Evolutionary conservation across 805 yeast genomes (phyloP), one percentile per base, ranked within the genome.

Genomic region (Nakazawaea laoshanensis): DNA sequence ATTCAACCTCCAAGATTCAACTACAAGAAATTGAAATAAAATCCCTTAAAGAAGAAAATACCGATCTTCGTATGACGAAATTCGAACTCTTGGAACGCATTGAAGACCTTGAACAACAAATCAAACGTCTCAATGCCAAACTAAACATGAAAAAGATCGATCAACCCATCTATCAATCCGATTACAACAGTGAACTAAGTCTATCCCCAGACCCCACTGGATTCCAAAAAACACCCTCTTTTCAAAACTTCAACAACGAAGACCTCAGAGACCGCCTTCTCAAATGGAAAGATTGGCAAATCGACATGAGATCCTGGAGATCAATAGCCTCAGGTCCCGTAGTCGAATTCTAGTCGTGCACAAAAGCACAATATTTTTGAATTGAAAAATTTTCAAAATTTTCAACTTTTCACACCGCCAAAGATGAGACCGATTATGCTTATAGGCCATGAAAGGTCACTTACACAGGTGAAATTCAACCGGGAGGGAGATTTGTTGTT

Each of bases 361-460:
- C n/a, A n/a, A n/a, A n/a, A n/a, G n/a, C n/a, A n/a, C n/a, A n/a
- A n/a, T n/a, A n/a, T n/a, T n/a, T n/a, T n/a, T n/a, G n/a, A n/a
- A n/a, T n/a, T n/a, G n/a, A n/a, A n/a, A n/a, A n/a, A n/a, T n/a
- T n/a, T n/a, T n/a, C n/a, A n/a, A n/a, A n/a, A n/a, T n/a, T n/a
- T n/a, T n/a, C n/a, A n/a, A n/a, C n/a, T n/a, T n/a, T n/a, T n/a
- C n/a, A n/a, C n/a, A n/a, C n/a, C n/a, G n/a, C n/a, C n/a, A n/a
- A 19, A 12, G 17, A 74, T 76, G 81, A 74, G 81, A 70, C 82
- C 83, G 38, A 58, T 76, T 45, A 52, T 77, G 67, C 65, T 81
- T 49, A 82, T 83, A 70, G 97, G 97, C 40, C 98, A 92, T 63
- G 95, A 85, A 65, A 94, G 98, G 74, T 86, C 97, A 45, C 66